Evolutionary conservation across 1,284 basidiomycete species (phyloP), one percentile per base, ranked within the genome.

Genomic region (Phylloporus sp.): DNA sequence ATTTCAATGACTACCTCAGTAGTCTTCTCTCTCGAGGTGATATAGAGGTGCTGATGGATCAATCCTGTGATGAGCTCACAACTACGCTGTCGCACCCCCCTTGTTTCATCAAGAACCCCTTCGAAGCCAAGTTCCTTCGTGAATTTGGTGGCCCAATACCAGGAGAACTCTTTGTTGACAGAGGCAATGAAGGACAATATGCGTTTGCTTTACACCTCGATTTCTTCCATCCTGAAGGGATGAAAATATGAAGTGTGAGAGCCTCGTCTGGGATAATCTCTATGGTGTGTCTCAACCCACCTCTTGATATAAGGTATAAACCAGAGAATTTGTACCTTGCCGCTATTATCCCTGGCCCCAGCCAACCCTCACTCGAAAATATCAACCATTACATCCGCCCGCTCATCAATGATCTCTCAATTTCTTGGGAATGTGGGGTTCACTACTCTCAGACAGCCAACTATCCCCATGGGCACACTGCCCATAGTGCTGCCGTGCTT

Each of bases 341-440:
- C 6, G 47, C 26, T 2, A 58, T 58, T 18, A 31, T 58, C 8
- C 47, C 56, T 24, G 28, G 56, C 1, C 56, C 56, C 6, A 40
- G 24, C 1, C 12, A 58, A 20, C 56, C 37, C 0, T 31, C 24
- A 5, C 18, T 37, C 4, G 17, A 47, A 7, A 5, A 32, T 2
- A 29, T 57, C 5, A 47, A 56, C 22, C 31, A 56, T 15, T 56
- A n/a, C 17, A 12, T 47, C 4, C 20, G 22, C 5, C 55, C 55
- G 20, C 55, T 56, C 13, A 17, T 56, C n/a, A 0, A 17, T 17
- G 42, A 46, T 17, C 8, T 46, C 4, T 20, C 15, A 13, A n/a
- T 6, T 2, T 24, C 61, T 11, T 70, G 69, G 66, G 55, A 68
- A 2, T 2, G 15, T 0, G 66, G 66, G 0, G 15, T 70, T 26